Evolutionary conservation across 306 rosid species (phyloP).

Genomic region (Leucaena leucocephala): DNA sequence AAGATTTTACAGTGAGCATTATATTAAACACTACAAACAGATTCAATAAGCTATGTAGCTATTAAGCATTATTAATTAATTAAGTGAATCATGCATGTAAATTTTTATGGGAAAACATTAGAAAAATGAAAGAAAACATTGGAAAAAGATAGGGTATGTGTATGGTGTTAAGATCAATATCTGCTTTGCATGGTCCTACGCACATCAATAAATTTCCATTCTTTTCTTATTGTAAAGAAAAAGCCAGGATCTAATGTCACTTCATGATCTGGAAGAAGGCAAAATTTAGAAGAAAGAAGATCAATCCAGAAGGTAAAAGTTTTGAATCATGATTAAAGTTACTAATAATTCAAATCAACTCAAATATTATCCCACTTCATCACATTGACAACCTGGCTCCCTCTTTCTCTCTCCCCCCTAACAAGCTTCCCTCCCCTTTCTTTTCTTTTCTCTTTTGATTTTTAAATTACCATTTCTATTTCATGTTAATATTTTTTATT

Average conservation of each 20-base stretch:
- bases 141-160: slow-evolving; percentile 25
- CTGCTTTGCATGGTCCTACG: slow-evolving; percentile 58
- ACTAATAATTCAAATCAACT: neutral
- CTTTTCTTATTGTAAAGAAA: slow-evolving; percentile 46
- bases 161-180: slow-evolving; percentile 48
- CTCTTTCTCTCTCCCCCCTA: slow-evolving; percentile 3
- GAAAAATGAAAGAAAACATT: slow-evolving; percentile 19
- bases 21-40: no score
- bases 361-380: slow-evolving; percentile 48
- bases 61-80: neutral
- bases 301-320: slow-evolving; percentile 16
- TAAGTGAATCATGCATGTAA: neutral
- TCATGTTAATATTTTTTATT: neutral
- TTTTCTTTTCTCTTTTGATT: neutral
- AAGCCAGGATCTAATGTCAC: slow-evolving; percentile 82
- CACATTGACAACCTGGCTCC: slow-evolving; percentile 44
- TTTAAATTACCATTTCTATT: neutral
- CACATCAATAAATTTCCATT: slow-evolving; percentile 42
- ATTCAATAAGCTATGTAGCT: neutral
- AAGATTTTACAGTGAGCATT: no score
- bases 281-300: slow-evolving; percentile 25
- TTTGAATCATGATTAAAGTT: slow-evolving; percentile 24
- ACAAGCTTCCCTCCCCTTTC: neutral
- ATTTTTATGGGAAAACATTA: neutral
- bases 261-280: slow-evolving; percentile 49